Conservation (phyloP, 2,329 filamentous ascomycete genomes). For the Incumbomyces delicatus region DNA sequence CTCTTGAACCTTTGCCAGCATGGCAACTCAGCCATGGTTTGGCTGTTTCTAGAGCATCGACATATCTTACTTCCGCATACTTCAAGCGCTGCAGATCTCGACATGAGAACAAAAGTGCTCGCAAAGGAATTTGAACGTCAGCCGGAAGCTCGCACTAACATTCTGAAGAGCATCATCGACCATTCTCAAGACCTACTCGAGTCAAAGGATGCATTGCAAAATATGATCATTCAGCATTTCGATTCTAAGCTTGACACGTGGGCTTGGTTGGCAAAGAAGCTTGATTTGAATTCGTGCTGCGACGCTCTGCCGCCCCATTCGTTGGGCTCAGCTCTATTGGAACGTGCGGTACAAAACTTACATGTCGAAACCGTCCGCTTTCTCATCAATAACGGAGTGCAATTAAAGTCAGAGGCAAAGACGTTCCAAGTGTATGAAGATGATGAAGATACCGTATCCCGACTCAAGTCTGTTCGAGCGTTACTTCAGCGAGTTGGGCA, state of each 20-base stretch:
- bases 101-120: background rate
- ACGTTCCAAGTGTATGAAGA: slow-evolving; percentile 7
- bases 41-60: slow-evolving; percentile 2
- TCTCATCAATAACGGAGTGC: background rate
- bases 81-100: background rate
- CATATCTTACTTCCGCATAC: slow-evolving; percentile 4
- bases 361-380: slow-evolving; percentile 4
- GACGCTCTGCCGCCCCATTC: background rate
- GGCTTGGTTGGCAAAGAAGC: slow-evolving; percentile 3
- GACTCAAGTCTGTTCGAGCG: background rate
- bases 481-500: slow-evolving; percentile 1
- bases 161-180: slow-evolving; percentile 1
- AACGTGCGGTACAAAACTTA: background rate
- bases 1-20: background rate
- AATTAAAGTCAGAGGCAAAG: background rate
- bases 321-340: slow-evolving; percentile 2
- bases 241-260: slow-evolving; percentile 1
- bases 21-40: background rate
- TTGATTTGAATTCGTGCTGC: background rate
- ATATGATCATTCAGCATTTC: background rate
- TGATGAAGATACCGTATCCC: background rate
- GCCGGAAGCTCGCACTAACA: background rate
- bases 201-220: background rate
- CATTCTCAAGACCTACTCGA: slow-evolving; percentile 4
- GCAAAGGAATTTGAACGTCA: background rate